Conservation (phyloP, 2,329 filamentous ascomycete species). For the Calonectria leucothoes region DNA sequence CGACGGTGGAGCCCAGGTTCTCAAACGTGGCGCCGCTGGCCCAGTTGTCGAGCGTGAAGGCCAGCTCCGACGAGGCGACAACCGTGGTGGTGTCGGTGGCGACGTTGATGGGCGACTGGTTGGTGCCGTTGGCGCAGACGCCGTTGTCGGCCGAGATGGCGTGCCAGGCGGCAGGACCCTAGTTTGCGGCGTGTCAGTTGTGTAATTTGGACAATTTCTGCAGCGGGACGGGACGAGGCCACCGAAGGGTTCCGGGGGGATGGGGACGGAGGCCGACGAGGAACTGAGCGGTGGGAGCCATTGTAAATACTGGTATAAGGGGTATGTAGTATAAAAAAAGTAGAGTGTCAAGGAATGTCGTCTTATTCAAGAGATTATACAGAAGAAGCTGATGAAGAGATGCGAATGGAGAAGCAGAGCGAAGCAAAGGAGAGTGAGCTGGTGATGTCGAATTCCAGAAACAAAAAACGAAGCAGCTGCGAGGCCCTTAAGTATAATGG, state of each 20-base stretch:
- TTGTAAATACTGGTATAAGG: neutral
- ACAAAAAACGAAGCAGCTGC: slow-evolving; percentile 1
- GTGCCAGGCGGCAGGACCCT: slow-evolving; percentile 66
- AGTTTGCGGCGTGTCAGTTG: neutral
- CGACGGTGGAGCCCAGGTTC: slow-evolving; percentile 64
- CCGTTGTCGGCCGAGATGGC: slow-evolving; percentile 55
- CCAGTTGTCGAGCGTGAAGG: slow-evolving; percentile 49
- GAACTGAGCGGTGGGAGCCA: slow-evolving; percentile 13
- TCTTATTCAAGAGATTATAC: neutral
- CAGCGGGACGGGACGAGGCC: neutral
- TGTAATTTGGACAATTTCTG: neutral
- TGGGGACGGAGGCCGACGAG: slow-evolving; percentile 23
- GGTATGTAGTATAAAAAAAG: neutral
- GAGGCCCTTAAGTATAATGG: slow-evolving; percentile 2
- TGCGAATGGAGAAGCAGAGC: neutral
- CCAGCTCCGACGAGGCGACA: slow-evolving; percentile 45
- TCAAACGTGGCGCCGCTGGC: slow-evolving; percentile 56
- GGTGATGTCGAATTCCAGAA: neutral
- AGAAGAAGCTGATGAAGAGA: neutral
- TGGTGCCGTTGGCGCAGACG: slow-evolving; percentile 59
- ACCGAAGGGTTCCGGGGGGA: neutral
- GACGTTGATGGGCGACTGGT: slow-evolving; percentile 69
- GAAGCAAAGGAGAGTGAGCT: neutral
- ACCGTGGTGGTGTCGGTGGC: slow-evolving; percentile 41
- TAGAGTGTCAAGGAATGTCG: neutral